Evolutionary conservation across 805 yeast genomes (phyloP), one percentile per base, ranked within the genome.

Genomic region (Jamesozyma hellenica): DNA sequence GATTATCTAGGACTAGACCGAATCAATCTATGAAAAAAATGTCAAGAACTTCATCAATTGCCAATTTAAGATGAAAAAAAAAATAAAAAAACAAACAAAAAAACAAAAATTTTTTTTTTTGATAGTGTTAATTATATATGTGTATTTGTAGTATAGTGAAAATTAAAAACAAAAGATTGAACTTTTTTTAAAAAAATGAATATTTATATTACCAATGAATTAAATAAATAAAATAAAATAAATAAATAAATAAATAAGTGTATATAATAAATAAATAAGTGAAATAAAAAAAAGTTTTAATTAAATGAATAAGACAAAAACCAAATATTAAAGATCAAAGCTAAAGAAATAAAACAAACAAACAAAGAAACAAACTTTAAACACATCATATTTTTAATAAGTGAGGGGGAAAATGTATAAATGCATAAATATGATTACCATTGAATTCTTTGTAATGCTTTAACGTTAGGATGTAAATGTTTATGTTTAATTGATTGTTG

Each of bases 401-500:
- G n/a, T n/a, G n/a, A n/a, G n/a, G n/a, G n/a, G n/a, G n/a, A n/a
- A n/a, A n/a, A n/a, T n/a, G n/a, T n/a, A n/a, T n/a, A n/a, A n/a
- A n/a, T n/a, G n/a, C n/a, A n/a, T n/a, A n/a, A n/a, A n/a, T n/a
- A n/a, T n/a, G n/a, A n/a, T 42, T 45, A 58, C 63, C 64, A 59
- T 12, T 53, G 47, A 34, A 59, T 58, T 41, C 52, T 51, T 42
- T 58, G 57, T 34, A 59, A 39, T 15, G 50, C 53, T 40, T 50
- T 54, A 6, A 59, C 55, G 32, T 53, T 52, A 14, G 61, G 54
- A 40, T 56, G 56, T 25, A 52, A 33, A 39, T 59, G 56, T 39
- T 46, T 56, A 28, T 28, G 33, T 10, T 16, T 37, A 18, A 13
- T 21, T n/a, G 7, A 34, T 11, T 21, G 26, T 14, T 26, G 19